These are phyloP conservation scores for Phytophthora brassicae DNA, from an alignment of 352 stramenopile species.

Conservation along the genomic window DNA sequence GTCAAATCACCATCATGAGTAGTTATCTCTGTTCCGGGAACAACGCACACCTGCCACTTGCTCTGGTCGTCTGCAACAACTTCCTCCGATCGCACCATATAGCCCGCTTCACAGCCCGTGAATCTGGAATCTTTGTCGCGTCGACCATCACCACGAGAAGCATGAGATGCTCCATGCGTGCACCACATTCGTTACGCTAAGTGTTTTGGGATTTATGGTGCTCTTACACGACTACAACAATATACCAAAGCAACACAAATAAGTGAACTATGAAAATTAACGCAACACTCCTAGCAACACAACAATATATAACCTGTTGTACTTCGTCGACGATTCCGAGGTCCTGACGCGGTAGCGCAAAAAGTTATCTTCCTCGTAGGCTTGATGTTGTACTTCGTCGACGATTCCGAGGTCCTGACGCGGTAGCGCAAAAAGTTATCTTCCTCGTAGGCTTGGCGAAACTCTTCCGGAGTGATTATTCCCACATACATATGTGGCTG, in stretches of 20 bases:
- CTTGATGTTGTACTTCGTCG: too few species aligned
- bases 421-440: too few species aligned
- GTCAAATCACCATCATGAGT: background rate
- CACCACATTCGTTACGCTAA: background rate
- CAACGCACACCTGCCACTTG: background rate
- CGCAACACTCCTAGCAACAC: background rate
- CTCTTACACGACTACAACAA: background rate
- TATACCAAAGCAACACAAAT: background rate
- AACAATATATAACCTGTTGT: background rate
- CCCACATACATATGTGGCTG: too few species aligned
- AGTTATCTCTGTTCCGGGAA: background rate
- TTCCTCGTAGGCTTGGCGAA: too few species aligned
- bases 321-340: background rate
- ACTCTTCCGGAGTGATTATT: too few species aligned
- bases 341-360: background rate
- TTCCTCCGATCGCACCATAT: background rate
- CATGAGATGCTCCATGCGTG: background rate
- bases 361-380: too few species aligned
- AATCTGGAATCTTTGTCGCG: background rate
- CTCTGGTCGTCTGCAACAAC: background rate
- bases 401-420: too few species aligned
- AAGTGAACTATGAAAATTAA: background rate
- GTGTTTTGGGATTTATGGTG: background rate
- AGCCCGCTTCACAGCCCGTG: background rate
- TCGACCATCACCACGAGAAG: background rate